Base-by-base conservation (phyloP, 208 protist species). In the Leishmania lainsoni region DNA sequence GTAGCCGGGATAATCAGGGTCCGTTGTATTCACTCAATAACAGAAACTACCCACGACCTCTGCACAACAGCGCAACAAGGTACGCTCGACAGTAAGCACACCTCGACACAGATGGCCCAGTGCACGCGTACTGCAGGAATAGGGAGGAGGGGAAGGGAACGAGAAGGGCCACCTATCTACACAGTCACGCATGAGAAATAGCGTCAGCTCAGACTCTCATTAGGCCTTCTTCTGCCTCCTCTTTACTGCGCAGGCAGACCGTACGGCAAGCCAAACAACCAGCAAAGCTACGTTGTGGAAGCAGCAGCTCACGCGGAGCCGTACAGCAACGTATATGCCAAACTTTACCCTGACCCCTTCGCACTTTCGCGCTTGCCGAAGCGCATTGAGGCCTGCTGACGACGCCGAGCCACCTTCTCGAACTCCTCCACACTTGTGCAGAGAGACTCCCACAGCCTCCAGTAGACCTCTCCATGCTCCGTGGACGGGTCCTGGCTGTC, bases 381-480 rank as follows among this genome's bases (percentile, higher is more conserved):
- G 54, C 86, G 87, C 17, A 92, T 88, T 3, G 78, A 66, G 22
- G 90, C 89, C 81, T 96, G 93, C 73, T 95, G 89, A 2, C 84
- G 86, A 17, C 90, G 81, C 56, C 89, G 88, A 48, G 88, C 79
- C 51, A 97, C 90, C 63, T 83, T 85, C 76, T 93, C 91, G 54
- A 95, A 94, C 83, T 95, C 89, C 22, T 80, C 80, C 70, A 90
- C 77, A 42, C 77, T 87, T 42, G 76, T 81, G 70, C 92, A 97
- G 63, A 94, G 89, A 0, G 89, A 91, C 73, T 96, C 90, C 92
- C 94, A 97, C 54, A 93, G 78, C 26, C 79, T 79, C 92, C 94
- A 97, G 80, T 92, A 97, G 35, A 89, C 80, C 58, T 82, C 73
- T 22, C 92, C 94, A 73, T 91, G 86, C 20, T 75, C 49, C 45